A percentile compares a stretch with the other conserved stretches of the same genome.
Conservation (phyloP, 1,284 basidiomycete species). For the Cutaneotrichosporon sp. region DNA sequence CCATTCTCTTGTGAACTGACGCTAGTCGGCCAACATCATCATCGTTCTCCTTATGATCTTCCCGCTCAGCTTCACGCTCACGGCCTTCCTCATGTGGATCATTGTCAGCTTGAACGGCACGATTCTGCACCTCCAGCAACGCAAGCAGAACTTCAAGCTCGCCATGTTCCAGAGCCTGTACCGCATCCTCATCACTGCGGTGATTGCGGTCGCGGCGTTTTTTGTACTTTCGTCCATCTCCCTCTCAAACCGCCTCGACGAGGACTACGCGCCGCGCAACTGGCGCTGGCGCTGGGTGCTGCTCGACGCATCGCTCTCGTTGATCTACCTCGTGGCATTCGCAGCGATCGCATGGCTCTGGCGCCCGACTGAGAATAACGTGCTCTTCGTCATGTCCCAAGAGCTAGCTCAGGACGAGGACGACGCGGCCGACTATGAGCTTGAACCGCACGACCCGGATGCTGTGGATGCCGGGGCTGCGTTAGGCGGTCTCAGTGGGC, state of each 20-base stretch:
- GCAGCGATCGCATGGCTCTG: constrained; percentile 82
- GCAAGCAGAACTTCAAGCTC: constrained; percentile 84
- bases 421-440: constrained; percentile 89
- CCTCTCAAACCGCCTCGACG: constrained; percentile 83
- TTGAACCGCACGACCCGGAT: constrained; percentile 64
- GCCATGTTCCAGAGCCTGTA: constrained; percentile 83
- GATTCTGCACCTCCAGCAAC: constrained; percentile 73
- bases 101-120: constrained; percentile 86
- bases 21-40: constrained; percentile 68
- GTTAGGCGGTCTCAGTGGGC: not conserved
- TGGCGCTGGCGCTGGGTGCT: constrained; percentile 95
- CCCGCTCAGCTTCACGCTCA: constrained; percentile 88
- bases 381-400: constrained; percentile 65
- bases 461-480: not conserved
- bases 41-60: constrained; percentile 81
- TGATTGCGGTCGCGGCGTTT: constrained; percentile 80
- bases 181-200: constrained; percentile 79
- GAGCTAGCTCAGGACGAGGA: constrained; percentile 70
- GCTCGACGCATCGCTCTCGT: constrained; percentile 89
- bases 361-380: constrained; percentile 89
- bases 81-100: constrained; percentile 93
- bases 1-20: not conserved
- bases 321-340: constrained; percentile 81
- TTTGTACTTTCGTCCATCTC: constrained; percentile 89
- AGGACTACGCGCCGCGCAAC: constrained; percentile 91